Percentiles rank a stretch among this genome's conserved stretches.
phyloP scores from a whole-genome alignment of 1,284 basidiomycete genomes.

The Inonotus obliquus region DNA sequence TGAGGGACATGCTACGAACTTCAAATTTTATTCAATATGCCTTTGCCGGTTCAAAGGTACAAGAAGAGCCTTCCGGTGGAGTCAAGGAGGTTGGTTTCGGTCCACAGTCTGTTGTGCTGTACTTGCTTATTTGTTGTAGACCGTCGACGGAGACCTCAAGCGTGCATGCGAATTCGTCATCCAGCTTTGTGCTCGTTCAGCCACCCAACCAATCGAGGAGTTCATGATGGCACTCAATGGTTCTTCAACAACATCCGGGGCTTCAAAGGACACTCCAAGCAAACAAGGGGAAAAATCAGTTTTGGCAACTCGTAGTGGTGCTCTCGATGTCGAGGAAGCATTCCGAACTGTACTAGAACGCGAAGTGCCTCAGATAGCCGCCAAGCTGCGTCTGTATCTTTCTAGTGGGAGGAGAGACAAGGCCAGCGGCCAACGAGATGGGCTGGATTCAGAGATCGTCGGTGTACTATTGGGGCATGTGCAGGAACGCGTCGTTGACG shows the following conservation, averaged over 20 bases:
- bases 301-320: constrained; percentile 38
- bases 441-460: constrained; percentile 51
- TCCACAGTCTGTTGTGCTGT: not conserved
- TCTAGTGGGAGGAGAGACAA: constrained; percentile 42
- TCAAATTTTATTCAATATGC: constrained; percentile 67
- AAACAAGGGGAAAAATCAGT: constrained; percentile 21
- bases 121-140: constrained; percentile 36
- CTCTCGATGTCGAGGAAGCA: constrained; percentile 44
- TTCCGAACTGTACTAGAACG: constrained; percentile 50
- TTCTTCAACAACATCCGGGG: constrained; percentile 25
- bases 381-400: constrained; percentile 66
- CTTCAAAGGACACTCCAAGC: constrained; percentile 16
- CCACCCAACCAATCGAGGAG: constrained; percentile 44
- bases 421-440: not conserved
- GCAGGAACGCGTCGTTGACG: constrained; percentile 67
- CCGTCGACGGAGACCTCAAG: constrained; percentile 81
- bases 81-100: constrained; percentile 53
- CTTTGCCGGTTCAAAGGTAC: constrained; percentile 58
- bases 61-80: constrained; percentile 50
- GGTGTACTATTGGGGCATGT: constrained; percentile 73
- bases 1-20: constrained; percentile 71
- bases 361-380: constrained; percentile 52
- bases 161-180: constrained; percentile 81
- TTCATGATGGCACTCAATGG: constrained; percentile 53
- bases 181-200: constrained; percentile 47